Percentiles rank a stretch among this genome's conserved stretches.
Conservation (phyloP, 306 rosid genomes). For the Begonia peltatifolia region DNA sequence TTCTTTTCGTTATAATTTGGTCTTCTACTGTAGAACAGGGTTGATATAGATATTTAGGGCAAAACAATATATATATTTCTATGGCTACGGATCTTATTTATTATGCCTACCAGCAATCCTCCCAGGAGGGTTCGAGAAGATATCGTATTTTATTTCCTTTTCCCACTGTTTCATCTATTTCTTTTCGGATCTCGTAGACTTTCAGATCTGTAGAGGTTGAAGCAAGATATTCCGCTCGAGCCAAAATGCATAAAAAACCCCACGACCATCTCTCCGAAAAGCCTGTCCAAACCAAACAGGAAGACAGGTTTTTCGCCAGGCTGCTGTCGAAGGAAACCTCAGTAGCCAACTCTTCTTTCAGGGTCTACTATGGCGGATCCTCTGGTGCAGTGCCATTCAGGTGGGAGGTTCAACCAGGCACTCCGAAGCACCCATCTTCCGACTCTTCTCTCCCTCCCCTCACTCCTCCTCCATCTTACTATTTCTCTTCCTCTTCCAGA, state of each 20-base stretch:
- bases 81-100: too few relatives aligned
- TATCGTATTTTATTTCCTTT: too few relatives aligned
- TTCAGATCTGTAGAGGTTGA: too few relatives aligned
- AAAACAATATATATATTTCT: too few relatives aligned
- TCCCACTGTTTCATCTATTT: too few relatives aligned
- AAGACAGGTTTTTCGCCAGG: conserved; percentile 49
- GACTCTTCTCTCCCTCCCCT: conserved; percentile 50
- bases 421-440: conserved; percentile 51
- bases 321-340: conserved; percentile 59
- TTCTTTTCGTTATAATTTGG: too few relatives aligned
- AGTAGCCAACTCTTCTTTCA: conserved; percentile 42
- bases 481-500: not conserved
- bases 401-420: conserved; percentile 94
- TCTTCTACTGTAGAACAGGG: too few relatives aligned
- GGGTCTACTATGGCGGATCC: conserved; percentile 32
- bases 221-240: too few relatives aligned
- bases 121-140: too few relatives aligned
- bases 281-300: conserved; percentile 37
- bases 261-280: conserved; percentile 18
- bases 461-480: conserved; percentile 90
- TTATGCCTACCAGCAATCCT: too few relatives aligned
- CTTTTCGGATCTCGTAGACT: too few relatives aligned
- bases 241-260: conserved; percentile 10
- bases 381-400: conserved; percentile 50
- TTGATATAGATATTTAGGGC: too few relatives aligned